phyloP scores from a whole-genome alignment of 1,284 basidiomycete species.

The Singerocomus inundabilis region DNA sequence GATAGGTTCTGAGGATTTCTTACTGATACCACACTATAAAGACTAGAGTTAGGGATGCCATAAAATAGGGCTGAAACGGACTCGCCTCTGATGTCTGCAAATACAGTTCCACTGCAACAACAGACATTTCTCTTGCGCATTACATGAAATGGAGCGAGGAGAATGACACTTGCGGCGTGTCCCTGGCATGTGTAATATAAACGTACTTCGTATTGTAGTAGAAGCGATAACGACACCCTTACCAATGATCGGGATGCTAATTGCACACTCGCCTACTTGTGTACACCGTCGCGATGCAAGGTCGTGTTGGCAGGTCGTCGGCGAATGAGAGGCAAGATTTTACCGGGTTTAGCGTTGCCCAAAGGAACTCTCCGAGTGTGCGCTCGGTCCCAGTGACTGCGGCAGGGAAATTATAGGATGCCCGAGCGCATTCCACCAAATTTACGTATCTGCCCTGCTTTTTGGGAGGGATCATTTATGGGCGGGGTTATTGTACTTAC shows the following conservation, averaged over 20 bases:
- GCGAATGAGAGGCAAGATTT: background rate
- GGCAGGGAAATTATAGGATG: too few relatives aligned
- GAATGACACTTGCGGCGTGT: background rate
- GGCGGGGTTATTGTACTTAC: too few relatives aligned
- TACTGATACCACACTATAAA: conserved; percentile 16
- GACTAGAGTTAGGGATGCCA: too few relatives aligned
- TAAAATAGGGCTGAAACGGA: background rate
- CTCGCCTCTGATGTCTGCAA: conserved; percentile 18
- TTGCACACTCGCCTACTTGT: too few relatives aligned
- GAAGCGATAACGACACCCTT: background rate
- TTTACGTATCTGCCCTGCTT: background rate
- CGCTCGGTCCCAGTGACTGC: background rate
- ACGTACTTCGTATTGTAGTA: background rate
- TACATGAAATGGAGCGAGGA: background rate
- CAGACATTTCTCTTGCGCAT: conserved; percentile 9
- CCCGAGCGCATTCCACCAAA: too few relatives aligned
- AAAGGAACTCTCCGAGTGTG: background rate
- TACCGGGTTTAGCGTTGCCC: background rate
- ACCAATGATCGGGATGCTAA: background rate
- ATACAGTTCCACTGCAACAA: conserved; percentile 16
- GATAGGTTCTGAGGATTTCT: background rate
- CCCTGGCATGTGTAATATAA: background rate
- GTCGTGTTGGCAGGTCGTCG: background rate
- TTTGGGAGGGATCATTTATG: too few relatives aligned
- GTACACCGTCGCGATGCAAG: too few relatives aligned